Evolutionary conservation across 192 early-diverging fungal genomes (phyloP), one percentile per base, ranked within the genome.

Genomic region (Haplosporangium gracile): DNA sequence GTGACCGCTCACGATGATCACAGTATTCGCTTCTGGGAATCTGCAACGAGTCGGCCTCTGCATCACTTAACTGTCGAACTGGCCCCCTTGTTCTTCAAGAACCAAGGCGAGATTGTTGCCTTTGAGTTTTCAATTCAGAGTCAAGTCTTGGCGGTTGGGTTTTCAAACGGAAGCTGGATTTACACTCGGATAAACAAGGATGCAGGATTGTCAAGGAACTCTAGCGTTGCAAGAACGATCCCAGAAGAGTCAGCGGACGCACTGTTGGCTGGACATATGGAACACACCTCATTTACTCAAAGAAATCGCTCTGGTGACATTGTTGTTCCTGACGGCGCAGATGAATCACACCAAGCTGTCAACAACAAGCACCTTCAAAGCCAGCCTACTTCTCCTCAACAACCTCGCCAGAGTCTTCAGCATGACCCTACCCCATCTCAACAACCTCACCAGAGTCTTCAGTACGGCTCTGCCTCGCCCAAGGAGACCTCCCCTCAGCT

Each of bases 1-100:
- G 73, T 89, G 4, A 90, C 91, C 0, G 80, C 87, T 7, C 91
- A 92, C 49, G 73, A 74, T 8, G 88, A 86, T 16, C 75, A 65
- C 22, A 79, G 88, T 60, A 75, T 92, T n/a, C 87, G 87, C 0
- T 88, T 92, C 39, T 92, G 89, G 88, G 91, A 92, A 57, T 78
- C 57, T 10, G 89, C 91, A n/a, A 87, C 91, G 0, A 87, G 84
- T 55, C 74, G 85, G 22, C 89, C 89, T 2, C 49, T 92, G 15
- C 82, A 88, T 36, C 85, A 90, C 69, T 70, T 90, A 4, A 87
- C 88, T 8, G 69, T 88, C 18, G 75, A 80, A 36, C 68, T 85
- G 4, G 80, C 77, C 5, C 73, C 80, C 16, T 18, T 90, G 32
- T 78, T 73, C 38, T 78, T 76, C 40, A 76, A 84, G 55, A 65